Base-by-base conservation (phyloP, 129 eudicot species). In the Flaveria robusta region DNA sequence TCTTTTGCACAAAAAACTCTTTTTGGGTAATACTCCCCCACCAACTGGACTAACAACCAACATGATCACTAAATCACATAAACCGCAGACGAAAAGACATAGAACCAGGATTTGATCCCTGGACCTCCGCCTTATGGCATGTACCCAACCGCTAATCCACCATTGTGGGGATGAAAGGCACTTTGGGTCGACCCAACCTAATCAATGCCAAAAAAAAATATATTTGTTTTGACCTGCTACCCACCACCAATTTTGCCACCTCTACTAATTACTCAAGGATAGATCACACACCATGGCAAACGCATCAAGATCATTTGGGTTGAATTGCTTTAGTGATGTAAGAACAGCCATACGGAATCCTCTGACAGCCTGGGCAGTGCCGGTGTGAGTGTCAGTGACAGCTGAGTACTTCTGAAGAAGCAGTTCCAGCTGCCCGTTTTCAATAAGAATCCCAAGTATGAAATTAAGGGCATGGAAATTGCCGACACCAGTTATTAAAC, bases 331-430 rank as follows among this genome's bases (percentile, higher is more conserved):
- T 60, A 95, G 83, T 18, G 97, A 81, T 26, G 97, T 91, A 49
- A 95, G 92, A 81, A 95, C 99, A 72, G 97, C 94, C 92, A 95
- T 95, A 14, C 99, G 88, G 71, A 95, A 95, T 41, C 99, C 99
- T 78, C 96, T 84, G 64, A 91, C 93, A 49, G 93, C 87, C 84
- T 89, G 92, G 54, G 96, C 87, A 16, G 96, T 86, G 64, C 92
- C 93, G 11, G 94, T 81, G 81, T 87, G 89, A n/a, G 88, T 79
- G 78, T 95, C 96, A 3, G 97, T 91, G 74, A 93, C 99, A 41
- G 99, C 96, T 41, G 97, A 89, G 84, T 80, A 95, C 81, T 91
- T 95, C 68, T 95, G 99, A 69, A 95, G 97, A 66, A 95, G 96
- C 66, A 95, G 92, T 83, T 95, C 99, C 27, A 95, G 81, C 81